Evolutionary conservation across 75 land plant genomes (phyloP).

Genomic region (Pseudotsuga menziesii): DNA sequence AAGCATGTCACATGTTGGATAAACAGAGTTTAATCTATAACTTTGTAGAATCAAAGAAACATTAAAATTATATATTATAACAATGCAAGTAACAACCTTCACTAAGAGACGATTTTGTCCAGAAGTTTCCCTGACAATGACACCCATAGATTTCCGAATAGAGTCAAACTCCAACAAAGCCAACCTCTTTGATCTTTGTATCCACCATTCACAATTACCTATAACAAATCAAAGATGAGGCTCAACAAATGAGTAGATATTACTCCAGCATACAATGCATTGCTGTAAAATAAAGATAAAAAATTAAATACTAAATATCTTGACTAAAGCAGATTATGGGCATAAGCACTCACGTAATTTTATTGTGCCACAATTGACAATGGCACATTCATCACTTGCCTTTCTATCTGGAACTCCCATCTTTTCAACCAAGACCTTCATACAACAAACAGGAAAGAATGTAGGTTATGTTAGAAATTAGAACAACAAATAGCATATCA

Average conservation of each 20-base stretch:
- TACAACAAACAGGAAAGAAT: no score
- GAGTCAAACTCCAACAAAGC: slow-evolving; percentile 89
- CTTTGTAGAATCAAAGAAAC: neutral
- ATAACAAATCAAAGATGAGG: neutral
- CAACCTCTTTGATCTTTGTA: slow-evolving; percentile 44
- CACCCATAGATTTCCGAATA: slow-evolving; percentile 84
- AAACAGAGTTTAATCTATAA: neutral
- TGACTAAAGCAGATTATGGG: neutral
- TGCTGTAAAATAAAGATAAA: neutral
- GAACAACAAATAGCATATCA: no score
- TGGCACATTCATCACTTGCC: slow-evolving; percentile 23
- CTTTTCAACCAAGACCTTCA: slow-evolving; percentile 81
- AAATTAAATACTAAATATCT: neutral
- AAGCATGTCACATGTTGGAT: neutral
- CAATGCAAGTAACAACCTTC: slow-evolving; percentile 44
- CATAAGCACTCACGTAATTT: slow-evolving; percentile 48
- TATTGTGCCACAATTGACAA: slow-evolving; percentile 30
- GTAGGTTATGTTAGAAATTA: no score
- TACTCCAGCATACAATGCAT: slow-evolving; percentile 1
- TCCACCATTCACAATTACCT: slow-evolving; percentile 69
- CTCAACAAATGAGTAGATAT: slow-evolving; percentile 27
- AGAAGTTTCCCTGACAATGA: slow-evolving; percentile 44
- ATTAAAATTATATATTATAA: neutral
- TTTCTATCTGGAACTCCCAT: slow-evolving; percentile 76
- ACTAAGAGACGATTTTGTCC: slow-evolving; percentile 72